phyloP scores from a whole-genome alignment of 805 yeast species.

The Wickerhamiella kazuoi region DNA sequence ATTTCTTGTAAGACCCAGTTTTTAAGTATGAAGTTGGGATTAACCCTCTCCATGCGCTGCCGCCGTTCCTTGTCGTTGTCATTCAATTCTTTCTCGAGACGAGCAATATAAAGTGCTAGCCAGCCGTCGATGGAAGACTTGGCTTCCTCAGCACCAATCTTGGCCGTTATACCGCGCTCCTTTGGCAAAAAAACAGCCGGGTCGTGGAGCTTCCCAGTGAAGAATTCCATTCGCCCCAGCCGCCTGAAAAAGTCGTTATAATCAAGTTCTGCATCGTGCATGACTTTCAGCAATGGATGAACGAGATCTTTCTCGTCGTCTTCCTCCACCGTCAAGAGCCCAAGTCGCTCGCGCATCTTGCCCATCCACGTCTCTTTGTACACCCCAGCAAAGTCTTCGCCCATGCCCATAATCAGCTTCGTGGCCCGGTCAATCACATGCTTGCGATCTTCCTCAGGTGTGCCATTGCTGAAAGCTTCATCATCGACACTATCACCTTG shows the following conservation, averaged over 20 bases:
- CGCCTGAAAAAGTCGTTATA: constrained; percentile 61
- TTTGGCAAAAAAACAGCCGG: constrained; percentile 19
- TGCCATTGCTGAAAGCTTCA: constrained; percentile 22
- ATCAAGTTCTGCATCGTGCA: constrained; percentile 49
- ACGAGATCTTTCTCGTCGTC: constrained; percentile 26
- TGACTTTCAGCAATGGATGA: constrained; percentile 41
- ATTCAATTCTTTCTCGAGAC: constrained; percentile 25
- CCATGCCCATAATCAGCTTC: constrained; percentile 42
- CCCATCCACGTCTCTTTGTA: constrained; percentile 43
- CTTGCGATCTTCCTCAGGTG: constrained; percentile 32
- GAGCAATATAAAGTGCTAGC: constrained; percentile 31
- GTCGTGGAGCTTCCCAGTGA: constrained; percentile 19
- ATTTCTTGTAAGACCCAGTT: constrained; percentile 81
- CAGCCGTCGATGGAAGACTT: constrained; percentile 33
- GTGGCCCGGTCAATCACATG: constrained; percentile 42
- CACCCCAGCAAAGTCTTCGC: constrained; percentile 44
- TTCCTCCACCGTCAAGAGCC: constrained; percentile 31
- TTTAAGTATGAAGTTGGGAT: constrained; percentile 71
- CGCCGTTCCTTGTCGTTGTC: constrained; percentile 26
- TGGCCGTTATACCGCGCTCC: constrained; percentile 20
- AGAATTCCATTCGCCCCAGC: constrained; percentile 34
- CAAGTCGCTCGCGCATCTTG: constrained; percentile 49
- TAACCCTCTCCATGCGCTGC: constrained; percentile 28
- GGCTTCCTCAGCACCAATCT: constrained; percentile 19
- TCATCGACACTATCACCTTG: constrained; percentile 39